Evolutionary conservation across 805 yeast genomes (phyloP).

Genomic region (Pichia phayaonensis): DNA sequence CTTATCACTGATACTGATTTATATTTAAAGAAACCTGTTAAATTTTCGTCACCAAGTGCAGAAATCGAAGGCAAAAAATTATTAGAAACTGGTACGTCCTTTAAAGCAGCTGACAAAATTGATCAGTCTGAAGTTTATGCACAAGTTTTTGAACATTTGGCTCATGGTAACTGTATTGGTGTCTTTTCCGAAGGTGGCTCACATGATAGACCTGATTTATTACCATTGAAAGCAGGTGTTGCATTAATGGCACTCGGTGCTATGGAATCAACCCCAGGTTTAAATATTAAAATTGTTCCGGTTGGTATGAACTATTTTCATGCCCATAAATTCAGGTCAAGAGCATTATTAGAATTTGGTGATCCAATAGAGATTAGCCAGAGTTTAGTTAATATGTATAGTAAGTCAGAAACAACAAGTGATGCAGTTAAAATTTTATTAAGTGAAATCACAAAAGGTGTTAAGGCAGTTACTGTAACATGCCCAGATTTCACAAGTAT

Average conservation of each 20-base stretch:
- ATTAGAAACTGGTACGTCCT: conserved; percentile 46
- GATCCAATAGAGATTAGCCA: conserved; percentile 64
- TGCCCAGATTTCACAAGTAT: conserved; percentile 86
- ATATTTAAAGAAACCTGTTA: conserved; percentile 61
- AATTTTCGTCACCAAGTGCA: conserved; percentile 31
- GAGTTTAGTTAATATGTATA: conserved; percentile 58
- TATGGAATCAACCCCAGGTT: conserved; percentile 65
- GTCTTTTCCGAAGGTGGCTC: conserved; percentile 98
- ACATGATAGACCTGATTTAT: conserved; percentile 85
- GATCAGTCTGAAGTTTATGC: conserved; percentile 82
- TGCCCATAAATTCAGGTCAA: conserved; percentile 88
- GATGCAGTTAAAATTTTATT: conserved; percentile 69
- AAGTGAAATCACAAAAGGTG: conserved; percentile 62
- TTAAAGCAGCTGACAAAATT: conserved; percentile 71
- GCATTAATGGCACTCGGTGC: conserved; percentile 98
- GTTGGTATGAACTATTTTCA: conserved; percentile 97
- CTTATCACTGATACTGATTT: conserved; percentile 69
- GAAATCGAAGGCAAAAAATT: conserved; percentile 31
- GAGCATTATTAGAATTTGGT: conserved; percentile 95
- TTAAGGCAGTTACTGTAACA: conserved; percentile 79
- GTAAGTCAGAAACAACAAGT: conserved; percentile 49
- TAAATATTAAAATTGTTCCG: conserved; percentile 83
- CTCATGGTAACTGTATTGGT: conserved; percentile 77
- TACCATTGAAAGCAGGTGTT: conserved; percentile 95
- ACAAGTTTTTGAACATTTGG: conserved; percentile 75